Evolutionary conservation across 2,329 filamentous ascomycete genomes (phyloP).

Genomic region (Colletotrichum godetiae): DNA sequence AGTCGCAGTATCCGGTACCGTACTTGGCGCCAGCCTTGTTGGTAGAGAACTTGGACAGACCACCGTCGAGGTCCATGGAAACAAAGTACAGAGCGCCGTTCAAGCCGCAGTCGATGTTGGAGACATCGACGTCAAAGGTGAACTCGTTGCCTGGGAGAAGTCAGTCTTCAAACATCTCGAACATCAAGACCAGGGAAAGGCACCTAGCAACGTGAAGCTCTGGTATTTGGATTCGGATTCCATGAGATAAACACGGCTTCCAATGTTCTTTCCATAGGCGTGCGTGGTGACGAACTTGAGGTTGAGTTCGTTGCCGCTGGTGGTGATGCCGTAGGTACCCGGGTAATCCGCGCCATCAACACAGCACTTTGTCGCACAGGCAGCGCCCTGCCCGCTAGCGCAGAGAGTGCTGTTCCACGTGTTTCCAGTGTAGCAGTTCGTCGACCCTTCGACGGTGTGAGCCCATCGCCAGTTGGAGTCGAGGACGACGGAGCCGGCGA

Average conservation of each 20-base stretch:
- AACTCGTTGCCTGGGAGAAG: constrained; percentile 68
- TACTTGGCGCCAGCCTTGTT: constrained; percentile 68
- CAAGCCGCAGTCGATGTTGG: constrained; percentile 74
- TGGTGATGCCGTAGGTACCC: constrained; percentile 64
- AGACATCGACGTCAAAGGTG: constrained; percentile 79
- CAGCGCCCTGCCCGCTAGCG: constrained; percentile 48
- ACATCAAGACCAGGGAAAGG: no score
- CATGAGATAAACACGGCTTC: constrained; percentile 73
- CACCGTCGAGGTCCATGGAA: constrained; percentile 69
- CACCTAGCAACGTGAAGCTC: constrained; percentile 69
- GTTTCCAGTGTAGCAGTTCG: constrained; percentile 70
- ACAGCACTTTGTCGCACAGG: constrained; percentile 62
- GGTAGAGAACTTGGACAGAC: constrained; percentile 58
- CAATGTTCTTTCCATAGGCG: constrained; percentile 58
- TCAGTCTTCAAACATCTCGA: not conserved
- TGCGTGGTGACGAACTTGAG: constrained; percentile 69
- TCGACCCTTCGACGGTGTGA: constrained; percentile 56
- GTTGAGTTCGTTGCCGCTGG: constrained; percentile 62
- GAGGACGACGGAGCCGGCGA: constrained; percentile 63
- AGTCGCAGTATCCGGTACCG: constrained; percentile 67
- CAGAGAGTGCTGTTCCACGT: constrained; percentile 52
- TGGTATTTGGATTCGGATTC: constrained; percentile 71
- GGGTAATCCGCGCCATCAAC: constrained; percentile 65
- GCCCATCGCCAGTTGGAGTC: constrained; percentile 74
- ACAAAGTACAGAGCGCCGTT: constrained; percentile 79